phyloP scores from a whole-genome alignment of 345 rosid genomes.

The Theobroma cacao region DNA sequence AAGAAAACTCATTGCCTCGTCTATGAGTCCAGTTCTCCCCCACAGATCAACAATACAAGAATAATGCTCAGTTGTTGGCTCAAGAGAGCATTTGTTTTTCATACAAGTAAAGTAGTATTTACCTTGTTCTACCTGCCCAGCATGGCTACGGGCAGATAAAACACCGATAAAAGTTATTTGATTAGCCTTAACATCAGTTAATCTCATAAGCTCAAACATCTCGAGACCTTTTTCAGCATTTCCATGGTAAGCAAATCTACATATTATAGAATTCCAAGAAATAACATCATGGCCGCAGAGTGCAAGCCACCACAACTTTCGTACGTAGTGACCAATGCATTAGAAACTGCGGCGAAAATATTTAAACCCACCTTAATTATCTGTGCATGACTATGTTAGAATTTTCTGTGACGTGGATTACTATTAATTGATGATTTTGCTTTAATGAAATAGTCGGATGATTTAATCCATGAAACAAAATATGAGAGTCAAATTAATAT shows the following conservation, averaged over 20 bases:
- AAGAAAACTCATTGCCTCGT: slow-evolving; percentile 36
- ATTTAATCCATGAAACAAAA: no score
- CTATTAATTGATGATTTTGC: no score
- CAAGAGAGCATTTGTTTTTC: slow-evolving; percentile 27
- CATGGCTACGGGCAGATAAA: slow-evolving; percentile 44
- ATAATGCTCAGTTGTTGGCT: slow-evolving; percentile 39
- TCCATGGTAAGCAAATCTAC: slow-evolving; percentile 42
- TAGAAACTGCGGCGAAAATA: slow-evolving; percentile 27
- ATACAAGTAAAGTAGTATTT: slow-evolving; percentile 37
- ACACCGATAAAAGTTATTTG: slow-evolving; percentile 43
- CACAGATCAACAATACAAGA: slow-evolving; percentile 39
- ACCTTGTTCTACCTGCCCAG: slow-evolving; percentile 46
- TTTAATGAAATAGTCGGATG: no score
- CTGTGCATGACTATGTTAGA: slow-evolving; percentile 30
- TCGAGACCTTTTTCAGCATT: slow-evolving; percentile 34
- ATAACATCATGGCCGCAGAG: slow-evolving; percentile 37
- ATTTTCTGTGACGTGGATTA: no score
- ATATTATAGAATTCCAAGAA: slow-evolving; percentile 48
- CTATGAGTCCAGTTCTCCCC: slow-evolving; percentile 39
- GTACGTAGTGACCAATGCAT: slow-evolving; percentile 45
- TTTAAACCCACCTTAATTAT: slow-evolving; percentile 28
- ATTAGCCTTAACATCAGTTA: slow-evolving; percentile 33
- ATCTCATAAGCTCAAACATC: slow-evolving; percentile 38
- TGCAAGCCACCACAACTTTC: slow-evolving; percentile 39
- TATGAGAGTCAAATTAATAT: no score